phyloP scores from a whole-genome alignment of 441 rosid species.

The Populus hybrid region DNA sequence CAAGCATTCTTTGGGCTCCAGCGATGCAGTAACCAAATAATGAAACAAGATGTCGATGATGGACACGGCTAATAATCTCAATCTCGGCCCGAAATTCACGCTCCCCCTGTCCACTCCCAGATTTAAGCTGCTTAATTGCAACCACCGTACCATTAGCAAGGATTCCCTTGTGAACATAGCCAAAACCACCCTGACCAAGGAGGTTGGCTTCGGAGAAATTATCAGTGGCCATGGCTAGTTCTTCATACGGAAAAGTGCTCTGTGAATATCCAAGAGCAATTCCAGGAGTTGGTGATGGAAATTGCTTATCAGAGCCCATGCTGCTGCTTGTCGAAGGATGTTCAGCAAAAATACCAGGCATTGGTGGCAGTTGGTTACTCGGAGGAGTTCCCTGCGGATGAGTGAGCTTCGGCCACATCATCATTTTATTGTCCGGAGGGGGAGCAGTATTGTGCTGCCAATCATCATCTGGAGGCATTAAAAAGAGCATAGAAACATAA shows the following conservation, averaged over 20 bases:
- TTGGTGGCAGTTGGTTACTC: constrained; percentile 16
- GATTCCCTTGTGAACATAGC: constrained; percentile 85
- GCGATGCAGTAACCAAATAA: constrained; percentile 79
- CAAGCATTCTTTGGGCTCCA: constrained; percentile 72
- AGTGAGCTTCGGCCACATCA: constrained; percentile 26
- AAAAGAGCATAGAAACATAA: constrained; percentile 18
- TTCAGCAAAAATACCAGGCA: constrained; percentile 27
- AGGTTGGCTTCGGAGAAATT: constrained; percentile 79
- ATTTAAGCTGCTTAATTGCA: constrained; percentile 85
- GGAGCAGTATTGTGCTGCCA: constrained; percentile 40
- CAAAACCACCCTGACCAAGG: constrained; percentile 96
- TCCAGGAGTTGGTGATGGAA: constrained; percentile 62
- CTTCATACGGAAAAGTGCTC: constrained; percentile 72
- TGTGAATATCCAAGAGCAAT: constrained; percentile 49
- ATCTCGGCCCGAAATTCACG: constrained; percentile 97
- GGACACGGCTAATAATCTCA: constrained; percentile 85
- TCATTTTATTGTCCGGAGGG: constrained; percentile 9
- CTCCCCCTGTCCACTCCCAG: constrained; percentile 93
- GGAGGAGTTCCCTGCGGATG: constrained; percentile 26
- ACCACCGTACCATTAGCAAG: constrained; percentile 78
- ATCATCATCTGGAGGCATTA: constrained; percentile 22
- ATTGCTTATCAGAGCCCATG: constrained; percentile 60
- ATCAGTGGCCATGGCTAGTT: constrained; percentile 67
- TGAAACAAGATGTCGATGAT: constrained; percentile 87
- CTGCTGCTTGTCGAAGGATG: constrained; percentile 57